phyloP scores from a whole-genome alignment of 306 rosid genomes.

The Lotus japonicus region DNA sequence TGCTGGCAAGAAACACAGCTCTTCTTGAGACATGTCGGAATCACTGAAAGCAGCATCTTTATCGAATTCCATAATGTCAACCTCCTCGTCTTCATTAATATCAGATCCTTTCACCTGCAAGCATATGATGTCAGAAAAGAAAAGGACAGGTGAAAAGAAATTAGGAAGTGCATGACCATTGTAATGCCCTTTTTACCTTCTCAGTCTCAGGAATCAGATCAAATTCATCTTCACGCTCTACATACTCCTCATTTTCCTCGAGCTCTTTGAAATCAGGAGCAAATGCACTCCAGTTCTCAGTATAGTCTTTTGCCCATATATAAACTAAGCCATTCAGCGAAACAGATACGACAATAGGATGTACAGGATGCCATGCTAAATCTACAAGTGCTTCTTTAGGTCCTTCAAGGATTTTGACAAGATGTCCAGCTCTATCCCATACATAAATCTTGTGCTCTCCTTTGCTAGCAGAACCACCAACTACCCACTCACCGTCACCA shows the following conservation, averaged over 20 bases:
- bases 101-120: constrained; percentile 76
- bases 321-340: constrained; percentile 78
- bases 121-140: neutral
- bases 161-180: neutral
- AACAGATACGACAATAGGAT: constrained; percentile 89
- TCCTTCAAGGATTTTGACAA: constrained; percentile 97
- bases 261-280: constrained; percentile 99
- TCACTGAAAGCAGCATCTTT: constrained; percentile 82
- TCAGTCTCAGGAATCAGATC: constrained; percentile 88
- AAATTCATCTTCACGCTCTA: constrained; percentile 94
- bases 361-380: constrained; percentile 97
- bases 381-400: constrained; percentile 97
- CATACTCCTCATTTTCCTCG: constrained; percentile 93
- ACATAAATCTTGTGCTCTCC: constrained; percentile 97
- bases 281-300: constrained; percentile 99
- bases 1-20: constrained; percentile 83
- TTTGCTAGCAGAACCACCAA: constrained; percentile 98
- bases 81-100: constrained; percentile 77
- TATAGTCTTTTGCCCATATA: constrained; percentile 98
- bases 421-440: constrained; percentile 98
- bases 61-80: constrained; percentile 73
- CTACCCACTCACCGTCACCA: constrained; percentile 99
- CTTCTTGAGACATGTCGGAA: constrained; percentile 87
- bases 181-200: constrained; percentile 46
- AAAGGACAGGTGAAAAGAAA: neutral